Conservation (phyloP, 2,329 filamentous ascomycete species). For the Claviceps sp. region DNA sequence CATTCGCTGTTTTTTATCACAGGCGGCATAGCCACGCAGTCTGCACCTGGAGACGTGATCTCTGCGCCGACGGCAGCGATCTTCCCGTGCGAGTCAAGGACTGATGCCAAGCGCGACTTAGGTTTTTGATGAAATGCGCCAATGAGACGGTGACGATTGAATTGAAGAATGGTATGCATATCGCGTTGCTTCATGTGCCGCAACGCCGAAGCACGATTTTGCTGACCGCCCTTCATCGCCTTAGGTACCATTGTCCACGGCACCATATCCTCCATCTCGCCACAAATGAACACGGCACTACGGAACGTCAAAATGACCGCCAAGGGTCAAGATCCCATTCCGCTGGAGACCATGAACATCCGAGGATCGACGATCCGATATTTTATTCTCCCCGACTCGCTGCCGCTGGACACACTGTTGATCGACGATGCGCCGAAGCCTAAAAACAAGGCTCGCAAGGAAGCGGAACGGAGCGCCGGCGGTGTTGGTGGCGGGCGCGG, state of each 20-base stretch:
- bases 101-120: constrained; percentile 24
- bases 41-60: background rate
- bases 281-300: constrained; percentile 96
- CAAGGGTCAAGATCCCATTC: constrained; percentile 73
- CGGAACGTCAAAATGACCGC: constrained; percentile 95
- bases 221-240: background rate
- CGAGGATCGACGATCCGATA: constrained; percentile 93
- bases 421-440: constrained; percentile 96
- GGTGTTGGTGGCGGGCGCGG: constrained; percentile 40
- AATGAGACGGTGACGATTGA: constrained; percentile 98
- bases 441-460: constrained; percentile 99
- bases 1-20: background rate
- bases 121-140: constrained; percentile 98
- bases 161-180: constrained; percentile 74
- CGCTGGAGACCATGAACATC: constrained; percentile 91
- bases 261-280: constrained; percentile 91
- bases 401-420: constrained; percentile 87
- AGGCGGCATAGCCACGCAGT: too few species aligned
- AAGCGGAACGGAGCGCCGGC: constrained; percentile 48
- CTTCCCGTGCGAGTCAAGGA: constrained; percentile 8
- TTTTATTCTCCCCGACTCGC: constrained; percentile 88
- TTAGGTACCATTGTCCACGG: constrained; percentile 89
- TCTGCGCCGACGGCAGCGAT: background rate
- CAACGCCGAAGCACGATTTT: background rate
- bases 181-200: background rate